Evolutionary conservation across 2,329 filamentous ascomycete genomes (phyloP), one percentile per base, ranked within the genome.

Genomic region (Ophiostoma quercus): DNA sequence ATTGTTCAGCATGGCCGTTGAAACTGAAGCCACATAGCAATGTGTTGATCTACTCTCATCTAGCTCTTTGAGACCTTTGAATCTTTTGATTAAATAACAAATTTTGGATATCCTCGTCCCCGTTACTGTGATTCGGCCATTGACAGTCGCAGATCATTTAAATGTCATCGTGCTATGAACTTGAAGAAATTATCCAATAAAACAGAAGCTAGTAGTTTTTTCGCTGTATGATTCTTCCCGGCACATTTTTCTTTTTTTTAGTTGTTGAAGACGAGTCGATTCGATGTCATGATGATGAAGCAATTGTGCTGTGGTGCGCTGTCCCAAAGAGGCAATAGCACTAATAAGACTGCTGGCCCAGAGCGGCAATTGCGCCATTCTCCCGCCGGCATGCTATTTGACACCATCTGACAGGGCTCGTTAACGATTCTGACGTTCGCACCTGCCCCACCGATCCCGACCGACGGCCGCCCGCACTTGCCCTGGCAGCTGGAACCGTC

Each of bases 301-400:
- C 39, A 12, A 41, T 41, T 41, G 39, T 14, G 9, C 39, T 41
- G 12, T 14, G 2, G 12, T 41, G 2, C 39, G 12, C 9, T 41
- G n/a, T 9, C 51, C 57, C 12, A 62, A 62, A 62, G 12, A 25
- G 14, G 57, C 7, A 62, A 62, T 25, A 62, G 57, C 14, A 62
- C 54, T 60, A 60, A 60, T 1, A 41, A 41, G 39, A 41, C 39
- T 14, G 51, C 12, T 57, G 51, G 22, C 12, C 22, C 22, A 37
- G 34, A 8, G 57, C 70, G 70, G 70, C 65, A 66, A 71, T 71
- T 71, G 70, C 70, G 70, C 70, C 70, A 71, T 71, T 67, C 66
- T 66, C 25, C 34, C 47, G 66, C 54, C 70, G 66, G 67, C 67
- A 68, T 63, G 60, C 67, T 70, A 68, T 66, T 65, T 41, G 39